Conservation (phyloP, 2,329 filamentous ascomycete genomes). For the Fusarium coicis region DNA sequence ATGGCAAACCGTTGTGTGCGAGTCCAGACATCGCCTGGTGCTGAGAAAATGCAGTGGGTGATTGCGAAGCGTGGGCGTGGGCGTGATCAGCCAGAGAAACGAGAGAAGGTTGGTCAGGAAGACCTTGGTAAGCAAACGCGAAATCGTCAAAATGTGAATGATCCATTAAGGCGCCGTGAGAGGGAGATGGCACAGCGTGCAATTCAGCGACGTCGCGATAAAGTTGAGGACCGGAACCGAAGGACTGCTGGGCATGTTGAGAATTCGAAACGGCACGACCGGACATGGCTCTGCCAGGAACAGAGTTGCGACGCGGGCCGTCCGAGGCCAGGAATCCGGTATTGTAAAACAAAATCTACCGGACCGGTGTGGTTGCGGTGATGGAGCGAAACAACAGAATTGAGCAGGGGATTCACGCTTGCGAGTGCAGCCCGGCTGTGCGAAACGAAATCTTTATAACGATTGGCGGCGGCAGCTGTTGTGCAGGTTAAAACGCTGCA, state of each 20-base stretch:
- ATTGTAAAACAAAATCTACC: constrained; percentile 23
- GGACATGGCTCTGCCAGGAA: constrained; percentile 45
- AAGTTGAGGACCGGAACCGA: constrained; percentile 42
- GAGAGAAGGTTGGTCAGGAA: constrained; percentile 56
- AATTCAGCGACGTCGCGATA: constrained; percentile 40
- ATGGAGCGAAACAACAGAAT: constrained; percentile 1
- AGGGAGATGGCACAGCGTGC: constrained; percentile 33
- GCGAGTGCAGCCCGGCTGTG: constrained; percentile 11
- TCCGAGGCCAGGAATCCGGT: constrained; percentile 28
- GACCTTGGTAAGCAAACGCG: constrained; percentile 59
- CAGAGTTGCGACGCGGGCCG: constrained; percentile 28
- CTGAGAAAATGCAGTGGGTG: constrained; percentile 51
- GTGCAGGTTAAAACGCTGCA: constrained; percentile 22
- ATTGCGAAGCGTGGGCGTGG: constrained; percentile 46
- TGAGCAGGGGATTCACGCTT: not conserved
- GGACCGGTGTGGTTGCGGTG: constrained; percentile 2
- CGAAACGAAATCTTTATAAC: constrained; percentile 25
- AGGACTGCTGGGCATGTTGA: constrained; percentile 47
- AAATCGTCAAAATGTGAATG: constrained; percentile 64
- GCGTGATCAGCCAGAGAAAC: constrained; percentile 50
- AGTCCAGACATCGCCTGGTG: constrained; percentile 41
- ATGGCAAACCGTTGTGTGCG: constrained; percentile 38
- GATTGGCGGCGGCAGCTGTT: constrained; percentile 19
- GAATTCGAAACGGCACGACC: constrained; percentile 44
- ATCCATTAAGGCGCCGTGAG: constrained; percentile 53